Conservation (phyloP, 2,329 filamentous ascomycete genomes). For the Parascedosporium putredinis region DNA sequence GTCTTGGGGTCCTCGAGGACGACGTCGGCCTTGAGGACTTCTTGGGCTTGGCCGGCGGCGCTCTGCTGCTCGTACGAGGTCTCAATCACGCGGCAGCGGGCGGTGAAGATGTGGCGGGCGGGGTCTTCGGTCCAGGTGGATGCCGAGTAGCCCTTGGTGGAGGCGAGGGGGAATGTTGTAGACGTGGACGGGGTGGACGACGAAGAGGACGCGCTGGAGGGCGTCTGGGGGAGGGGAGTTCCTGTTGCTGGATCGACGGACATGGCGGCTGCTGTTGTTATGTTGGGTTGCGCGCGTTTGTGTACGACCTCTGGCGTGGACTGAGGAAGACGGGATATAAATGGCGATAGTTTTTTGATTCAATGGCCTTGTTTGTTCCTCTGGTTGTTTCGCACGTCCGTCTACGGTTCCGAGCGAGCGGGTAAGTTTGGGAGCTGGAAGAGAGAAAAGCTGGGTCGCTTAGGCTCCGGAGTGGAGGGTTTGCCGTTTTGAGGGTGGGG, state of each 20-base stretch:
- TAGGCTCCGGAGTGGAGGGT: too few species aligned
- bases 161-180: constrained; percentile 77
- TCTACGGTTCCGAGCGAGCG: too few species aligned
- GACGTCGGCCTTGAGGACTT: constrained; percentile 56
- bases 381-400: too few species aligned
- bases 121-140: constrained; percentile 64
- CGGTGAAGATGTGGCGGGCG: constrained; percentile 73
- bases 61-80: constrained; percentile 50
- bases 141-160: constrained; percentile 70
- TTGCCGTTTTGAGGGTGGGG: too few species aligned
- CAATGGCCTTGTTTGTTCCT: too few species aligned
- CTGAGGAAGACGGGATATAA: not conserved
- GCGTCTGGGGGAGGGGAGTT: constrained; percentile 58
- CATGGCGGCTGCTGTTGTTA: constrained; percentile 34
- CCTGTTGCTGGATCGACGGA: constrained; percentile 61
- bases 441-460: too few species aligned
- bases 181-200: constrained; percentile 65
- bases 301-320: not conserved
- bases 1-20: constrained; percentile 66
- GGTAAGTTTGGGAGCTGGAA: too few species aligned
- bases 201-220: constrained; percentile 77
- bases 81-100: constrained; percentile 68
- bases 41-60: too few species aligned
- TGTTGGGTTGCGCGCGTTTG: constrained; percentile 18
- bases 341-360: too few species aligned